Base-by-base conservation (phyloP, 2,329 filamentous ascomycete genomes). In the Diaporthe australafricana region DNA sequence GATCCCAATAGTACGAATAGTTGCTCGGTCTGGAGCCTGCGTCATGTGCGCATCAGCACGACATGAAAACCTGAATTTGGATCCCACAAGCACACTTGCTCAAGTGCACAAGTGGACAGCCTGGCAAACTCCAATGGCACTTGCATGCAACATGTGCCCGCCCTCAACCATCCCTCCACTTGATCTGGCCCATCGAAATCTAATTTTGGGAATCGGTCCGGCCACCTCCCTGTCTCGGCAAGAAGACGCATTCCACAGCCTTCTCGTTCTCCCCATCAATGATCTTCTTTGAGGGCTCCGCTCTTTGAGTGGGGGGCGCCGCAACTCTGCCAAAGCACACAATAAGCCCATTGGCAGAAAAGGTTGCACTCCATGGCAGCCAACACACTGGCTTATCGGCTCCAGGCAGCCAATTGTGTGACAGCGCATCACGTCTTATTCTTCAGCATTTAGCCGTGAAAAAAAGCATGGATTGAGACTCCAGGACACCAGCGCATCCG, bases 261-360 rank as follows among this genome's bases (percentile, higher is more conserved):
- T 52, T 52, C 11, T 27, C 5, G 1, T 52, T 5, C 25, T 52
- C 48, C 25, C 16, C 50, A 32, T n/a, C 50, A 30, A 20, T 32
- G 27, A 16, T 30, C 30, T 25, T 20, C 27, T 30, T 17, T 52
- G 50, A 11, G 12, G 14, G 27, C 50, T 53, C 25, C 27, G 50
- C 50, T 53, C 27, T 32, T n/a, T 32, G 27, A 22, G 50, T 53
- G 50, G 50, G 50, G 50, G 14, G 16, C 27, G 25, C 27, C 32
- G n/a, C 60, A 50, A 45, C 5, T 50, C 60, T 65, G 60, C 60
- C 60, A 65, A n/a, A 65, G 60, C 60, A 53, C 25, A 53, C 50
- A 53, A 45, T 38, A 50, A 65, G 60, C 60, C 60, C 30, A 2
- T 63, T 48, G 40, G 50, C 40, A n/a, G 27, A 47, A n/a, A 48